These are phyloP conservation scores for Ceratobasidium sp. DNA, from an alignment of 1,284 basidiomycete species.

Conservation along the genomic window DNA sequence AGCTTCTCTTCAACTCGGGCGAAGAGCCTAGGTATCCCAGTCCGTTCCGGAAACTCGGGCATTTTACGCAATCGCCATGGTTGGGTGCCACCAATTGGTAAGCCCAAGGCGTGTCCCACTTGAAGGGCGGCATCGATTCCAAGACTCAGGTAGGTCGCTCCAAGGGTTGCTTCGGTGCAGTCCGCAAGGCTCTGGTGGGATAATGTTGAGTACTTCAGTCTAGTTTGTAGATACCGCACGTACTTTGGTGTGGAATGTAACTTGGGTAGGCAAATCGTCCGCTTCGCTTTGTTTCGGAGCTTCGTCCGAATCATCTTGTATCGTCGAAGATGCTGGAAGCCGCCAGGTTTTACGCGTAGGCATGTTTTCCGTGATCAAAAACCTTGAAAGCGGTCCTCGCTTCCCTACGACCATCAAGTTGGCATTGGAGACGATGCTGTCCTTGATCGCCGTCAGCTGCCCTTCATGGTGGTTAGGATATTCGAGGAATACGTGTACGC, in stretches of 20 bases:
- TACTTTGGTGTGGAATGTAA: conserved; percentile 54
- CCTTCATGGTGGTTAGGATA: conserved; percentile 82
- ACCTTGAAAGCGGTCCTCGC: conserved; percentile 71
- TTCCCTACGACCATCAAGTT: conserved; percentile 75
- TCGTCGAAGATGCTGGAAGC: conserved; percentile 56
- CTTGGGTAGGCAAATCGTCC: conserved; percentile 52
- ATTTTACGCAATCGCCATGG: conserved; percentile 52
- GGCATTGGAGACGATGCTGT: conserved; percentile 74
- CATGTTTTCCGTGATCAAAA: conserved; percentile 68
- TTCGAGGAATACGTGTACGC: conserved; percentile 74
- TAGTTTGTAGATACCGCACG: conserved; percentile 44
- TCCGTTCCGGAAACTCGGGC: conserved; percentile 1
- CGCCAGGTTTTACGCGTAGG: conserved; percentile 69
- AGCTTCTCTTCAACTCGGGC: conserved; percentile 69
- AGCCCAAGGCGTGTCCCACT: conserved; percentile 71
- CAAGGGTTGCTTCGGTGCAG: conserved; percentile 85
- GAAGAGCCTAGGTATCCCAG: conserved; percentile 56
- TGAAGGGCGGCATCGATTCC: conserved; percentile 75
- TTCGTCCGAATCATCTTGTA: conserved; percentile 25
- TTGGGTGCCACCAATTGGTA: conserved; percentile 74
- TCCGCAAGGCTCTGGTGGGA: conserved; percentile 79
- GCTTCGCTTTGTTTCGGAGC: conserved; percentile 56
- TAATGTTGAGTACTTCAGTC: conserved; percentile 57
- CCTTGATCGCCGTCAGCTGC: conserved; percentile 74
- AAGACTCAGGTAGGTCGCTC: conserved; percentile 76